phyloP scores from a whole-genome alignment of 2,329 filamentous ascomycete genomes.

The Diaporthe vexans region DNA sequence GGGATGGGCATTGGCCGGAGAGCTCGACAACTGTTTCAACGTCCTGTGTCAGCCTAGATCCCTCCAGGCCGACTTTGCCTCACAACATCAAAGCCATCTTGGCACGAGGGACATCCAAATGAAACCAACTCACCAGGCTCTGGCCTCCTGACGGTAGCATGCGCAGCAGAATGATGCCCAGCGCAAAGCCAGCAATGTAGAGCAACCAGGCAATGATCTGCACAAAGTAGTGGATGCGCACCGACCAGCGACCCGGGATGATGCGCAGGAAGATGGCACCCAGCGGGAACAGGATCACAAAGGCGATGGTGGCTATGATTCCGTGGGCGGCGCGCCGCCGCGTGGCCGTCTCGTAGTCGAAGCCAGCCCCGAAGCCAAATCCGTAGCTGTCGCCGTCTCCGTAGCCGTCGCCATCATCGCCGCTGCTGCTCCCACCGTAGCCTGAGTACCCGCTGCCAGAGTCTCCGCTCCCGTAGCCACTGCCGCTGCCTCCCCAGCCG shows the following conservation, averaged over 20 bases:
- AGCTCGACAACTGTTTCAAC: conserved; percentile 48
- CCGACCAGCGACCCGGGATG: conserved; percentile 52
- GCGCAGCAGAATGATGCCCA: conserved; percentile 59
- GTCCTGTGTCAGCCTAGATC: not conserved
- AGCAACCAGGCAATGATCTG: conserved; percentile 55
- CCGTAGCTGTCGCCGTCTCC: not conserved
- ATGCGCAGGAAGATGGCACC: conserved; percentile 43
- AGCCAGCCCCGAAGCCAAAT: not conserved
- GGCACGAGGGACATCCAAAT: not conserved
- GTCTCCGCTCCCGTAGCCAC: not conserved
- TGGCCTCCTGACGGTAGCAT: conserved; percentile 49
- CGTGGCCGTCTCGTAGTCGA: conserved; percentile 1
- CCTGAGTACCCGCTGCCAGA: not conserved
- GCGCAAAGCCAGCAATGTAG: conserved; percentile 55
- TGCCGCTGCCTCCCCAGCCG: conserved; percentile 22
- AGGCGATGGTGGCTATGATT: conserved; percentile 42
- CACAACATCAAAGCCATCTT: not conserved
- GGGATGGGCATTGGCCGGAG: conserved; percentile 56
- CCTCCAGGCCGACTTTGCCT: no score
- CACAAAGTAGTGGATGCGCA: conserved; percentile 55
- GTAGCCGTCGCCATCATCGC: not conserved
- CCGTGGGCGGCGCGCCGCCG: conserved; percentile 40
- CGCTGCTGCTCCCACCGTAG: not conserved
- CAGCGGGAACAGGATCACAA: conserved; percentile 45
- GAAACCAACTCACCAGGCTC: conserved; percentile 50